Percentiles rank a stretch among this genome's conserved stretches.
Evolutionary conservation across 768 basidiomycete genomes (phyloP).

Genomic region (Lactifluus piperatus): DNA sequence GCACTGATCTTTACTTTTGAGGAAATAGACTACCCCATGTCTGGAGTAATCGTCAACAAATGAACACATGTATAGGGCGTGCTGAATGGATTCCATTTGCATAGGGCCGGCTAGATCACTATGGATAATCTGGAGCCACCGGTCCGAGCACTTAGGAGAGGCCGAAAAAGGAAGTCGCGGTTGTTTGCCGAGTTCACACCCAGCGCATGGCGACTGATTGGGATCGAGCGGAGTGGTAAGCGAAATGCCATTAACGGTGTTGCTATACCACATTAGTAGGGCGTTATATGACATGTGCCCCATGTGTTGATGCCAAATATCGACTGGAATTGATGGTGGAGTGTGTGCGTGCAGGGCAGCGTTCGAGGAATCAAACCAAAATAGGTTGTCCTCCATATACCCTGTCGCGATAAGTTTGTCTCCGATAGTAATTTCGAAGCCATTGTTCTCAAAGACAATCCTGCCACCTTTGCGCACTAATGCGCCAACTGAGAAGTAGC

Average conservation of each 20-base stretch:
- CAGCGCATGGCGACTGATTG: not conserved
- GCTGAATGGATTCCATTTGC: not conserved
- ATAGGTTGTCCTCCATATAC: not conserved
- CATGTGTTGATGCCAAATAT: too few species aligned
- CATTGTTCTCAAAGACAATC: too few species aligned
- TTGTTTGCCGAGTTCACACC: not conserved
- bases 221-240: not conserved
- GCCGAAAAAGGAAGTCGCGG: not conserved
- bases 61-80: not conserved
- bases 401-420: not conserved
- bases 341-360: not conserved
- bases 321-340: fast-evolving
- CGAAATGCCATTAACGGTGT: not conserved
- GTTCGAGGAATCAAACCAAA: not conserved
- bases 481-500: not conserved
- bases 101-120: not conserved
- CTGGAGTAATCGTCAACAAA: not conserved
- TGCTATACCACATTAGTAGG: not conserved
- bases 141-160: not conserved
- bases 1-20: not conserved
- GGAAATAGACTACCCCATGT: not conserved
- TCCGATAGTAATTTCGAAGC: too few species aligned
- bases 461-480: not conserved
- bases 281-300: not conserved
- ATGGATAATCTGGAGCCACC: not conserved